Evolutionary conservation across 1,284 basidiomycete species (phyloP), one percentile per base, ranked within the genome.

Genomic region (Takashimella tepidaria): DNA sequence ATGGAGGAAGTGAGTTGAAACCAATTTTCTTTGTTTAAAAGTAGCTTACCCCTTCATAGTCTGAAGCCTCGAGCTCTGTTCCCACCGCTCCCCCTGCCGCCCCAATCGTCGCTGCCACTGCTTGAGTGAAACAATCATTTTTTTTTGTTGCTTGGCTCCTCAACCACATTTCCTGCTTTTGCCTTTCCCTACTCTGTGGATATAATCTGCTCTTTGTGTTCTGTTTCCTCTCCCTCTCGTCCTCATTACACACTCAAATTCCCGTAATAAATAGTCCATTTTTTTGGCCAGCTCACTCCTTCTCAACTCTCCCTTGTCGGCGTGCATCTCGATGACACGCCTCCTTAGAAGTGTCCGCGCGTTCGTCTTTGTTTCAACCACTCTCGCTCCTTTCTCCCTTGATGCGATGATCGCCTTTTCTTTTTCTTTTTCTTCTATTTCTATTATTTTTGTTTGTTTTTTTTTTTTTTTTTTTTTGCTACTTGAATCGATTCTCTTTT

Each of bases 1-100:
- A 68, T 74, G 10, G 66, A 70, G 56, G 61, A 66, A 57, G 68
- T 69, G 55, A 64, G 68, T 65, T n/a, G n/a, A 23, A n/a, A n/a
- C n/a, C n/a, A n/a, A n/a, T n/a, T n/a, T n/a, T 24, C 16, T 25
- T 2, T 13, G 6, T 21, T 20, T 42, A 12, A 6, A 13, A 27
- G 12, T 22, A 23, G 22, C 22, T 41, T 20, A 24, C 26, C 26
- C n/a, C 20, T 12, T 26, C 40, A 16, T 47, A 66, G 63, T 58
- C n/a, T n/a, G n/a, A n/a, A n/a, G n/a, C n/a, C n/a, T n/a, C n/a
- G n/a, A n/a, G n/a, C n/a, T n/a, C 67, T 46, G 64, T 63, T 57
- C 21, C 60, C 31, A 24, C 54, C 19, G 53, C 57, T 41, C 56
- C 65, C 40, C 58, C 67, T 24, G 59, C 66, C 42, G 64, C 68